phyloP scores from a whole-genome alignment of 495 filamentous ascomycete genomes.

The Annulohypoxylon stygium region DNA sequence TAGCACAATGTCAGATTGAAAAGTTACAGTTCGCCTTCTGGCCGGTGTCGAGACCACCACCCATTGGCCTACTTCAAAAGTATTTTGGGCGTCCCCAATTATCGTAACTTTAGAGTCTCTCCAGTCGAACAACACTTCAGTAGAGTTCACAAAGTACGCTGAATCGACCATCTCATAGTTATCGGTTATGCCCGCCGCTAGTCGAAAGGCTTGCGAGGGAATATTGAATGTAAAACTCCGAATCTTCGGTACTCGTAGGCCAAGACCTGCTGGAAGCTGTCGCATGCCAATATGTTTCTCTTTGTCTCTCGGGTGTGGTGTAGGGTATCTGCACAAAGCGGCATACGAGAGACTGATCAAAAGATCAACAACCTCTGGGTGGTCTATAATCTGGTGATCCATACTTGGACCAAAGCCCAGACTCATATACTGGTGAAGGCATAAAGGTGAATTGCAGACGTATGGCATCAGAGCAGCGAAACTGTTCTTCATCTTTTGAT shows the following conservation, averaged over 20 bases:
- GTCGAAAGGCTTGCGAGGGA: background rate
- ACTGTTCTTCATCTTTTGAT: conserved; percentile 74
- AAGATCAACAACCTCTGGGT: conserved; percentile 88
- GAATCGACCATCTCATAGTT: background rate
- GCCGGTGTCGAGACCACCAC: conserved; percentile 33
- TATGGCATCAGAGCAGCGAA: conserved; percentile 94
- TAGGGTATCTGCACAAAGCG: conserved; percentile 49
- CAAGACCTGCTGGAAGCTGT: conserved; percentile 77
- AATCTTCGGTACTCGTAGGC: conserved; percentile 71
- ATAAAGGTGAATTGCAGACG: conserved; percentile 84
- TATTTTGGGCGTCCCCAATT: background rate
- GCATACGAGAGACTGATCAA: conserved; percentile 85
- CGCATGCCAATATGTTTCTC: conserved; percentile 51
- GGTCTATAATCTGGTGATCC: conserved; percentile 83
- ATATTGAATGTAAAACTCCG: background rate
- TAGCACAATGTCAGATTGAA: conserved; percentile 13
- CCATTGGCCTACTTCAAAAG: conserved; percentile 37
- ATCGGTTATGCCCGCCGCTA: too few relatives aligned
- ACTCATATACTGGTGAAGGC: conserved; percentile 92
- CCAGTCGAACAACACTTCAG: conserved; percentile 28
- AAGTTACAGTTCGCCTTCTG: background rate
- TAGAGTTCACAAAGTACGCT: conserved; percentile 30
- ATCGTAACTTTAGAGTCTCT: conserved; percentile 9
- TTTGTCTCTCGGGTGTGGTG: too few relatives aligned
- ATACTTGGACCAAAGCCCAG: conserved; percentile 87